Evolutionary conservation across 331 rosid genomes (phyloP).

Genomic region (Rosa hybrid): DNA sequence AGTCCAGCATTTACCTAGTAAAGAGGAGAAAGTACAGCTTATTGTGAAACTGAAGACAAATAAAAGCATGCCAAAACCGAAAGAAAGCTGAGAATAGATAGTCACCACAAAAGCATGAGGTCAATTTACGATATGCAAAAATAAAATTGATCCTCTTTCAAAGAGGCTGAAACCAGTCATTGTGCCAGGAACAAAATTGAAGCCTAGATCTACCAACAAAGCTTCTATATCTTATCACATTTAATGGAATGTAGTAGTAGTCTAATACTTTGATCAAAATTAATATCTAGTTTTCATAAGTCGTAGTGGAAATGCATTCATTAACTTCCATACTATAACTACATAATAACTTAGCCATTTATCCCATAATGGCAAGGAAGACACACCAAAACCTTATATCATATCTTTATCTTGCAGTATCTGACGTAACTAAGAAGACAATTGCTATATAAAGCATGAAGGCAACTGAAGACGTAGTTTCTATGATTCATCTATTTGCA

Average conservation of each 20-base stretch:
- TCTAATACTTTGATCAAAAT: conserved; percentile 1
- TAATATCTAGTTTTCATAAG: neutral
- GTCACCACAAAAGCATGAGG: neutral
- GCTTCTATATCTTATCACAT: neutral
- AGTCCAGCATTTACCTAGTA: conserved; percentile 87
- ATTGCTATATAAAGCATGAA: neutral
- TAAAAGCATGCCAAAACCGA: neutral
- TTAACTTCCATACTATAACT: neutral
- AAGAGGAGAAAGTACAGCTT: conserved; percentile 27
- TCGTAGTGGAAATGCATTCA: neutral
- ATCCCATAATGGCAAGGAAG: neutral
- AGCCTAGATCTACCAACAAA: neutral
- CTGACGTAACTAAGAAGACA: neutral
- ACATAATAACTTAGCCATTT: neutral
- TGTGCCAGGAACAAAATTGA: neutral
- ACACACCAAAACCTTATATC: neutral
- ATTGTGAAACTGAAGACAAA: conserved; percentile 1
- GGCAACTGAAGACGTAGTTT: neutral
- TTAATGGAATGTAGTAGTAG: neutral
- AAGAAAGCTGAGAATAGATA: neutral
- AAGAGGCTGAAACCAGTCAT: neutral
- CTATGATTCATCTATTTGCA: conserved; percentile 2
- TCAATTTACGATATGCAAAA: neutral
- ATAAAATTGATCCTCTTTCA: neutral
- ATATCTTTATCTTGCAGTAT: neutral